Conservation (phyloP, 495 filamentous ascomycete genomes). For the Pyrenula aspistea region DNA sequence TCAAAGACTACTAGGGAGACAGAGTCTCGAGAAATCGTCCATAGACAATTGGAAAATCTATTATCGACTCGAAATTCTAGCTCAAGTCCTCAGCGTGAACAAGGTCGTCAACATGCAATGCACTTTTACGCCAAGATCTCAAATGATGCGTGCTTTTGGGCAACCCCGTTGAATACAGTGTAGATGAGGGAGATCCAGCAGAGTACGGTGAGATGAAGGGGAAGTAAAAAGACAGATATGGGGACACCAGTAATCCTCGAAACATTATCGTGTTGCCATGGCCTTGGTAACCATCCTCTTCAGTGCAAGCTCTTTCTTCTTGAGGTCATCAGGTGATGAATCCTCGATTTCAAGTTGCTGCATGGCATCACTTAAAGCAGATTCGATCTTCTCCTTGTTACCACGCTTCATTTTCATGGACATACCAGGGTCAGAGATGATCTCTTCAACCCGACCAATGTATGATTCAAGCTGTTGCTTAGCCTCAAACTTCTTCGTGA, state of each 20-base stretch:
- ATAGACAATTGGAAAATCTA: too few relatives aligned
- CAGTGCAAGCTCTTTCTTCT: constrained; percentile 99
- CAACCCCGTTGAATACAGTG: neutral
- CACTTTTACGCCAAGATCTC: neutral
- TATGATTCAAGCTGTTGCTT: constrained; percentile 98
- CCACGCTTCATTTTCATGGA: constrained; percentile 96
- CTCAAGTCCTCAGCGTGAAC: neutral
- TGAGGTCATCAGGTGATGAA: constrained; percentile 82
- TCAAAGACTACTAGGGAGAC: too few relatives aligned
- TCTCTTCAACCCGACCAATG: constrained; percentile 98
- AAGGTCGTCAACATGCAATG: neutral
- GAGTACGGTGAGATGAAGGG: too few relatives aligned
- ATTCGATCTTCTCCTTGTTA: constrained; percentile 99
- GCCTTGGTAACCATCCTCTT: constrained; percentile 98
- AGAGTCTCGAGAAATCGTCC: too few relatives aligned
- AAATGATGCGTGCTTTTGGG: neutral
- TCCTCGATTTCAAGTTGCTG: constrained; percentile 80
- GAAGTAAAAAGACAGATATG: neutral
- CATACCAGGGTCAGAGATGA: constrained; percentile 90
- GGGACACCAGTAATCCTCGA: neutral
- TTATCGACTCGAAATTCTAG: neutral
- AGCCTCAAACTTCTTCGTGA: constrained; percentile 98
- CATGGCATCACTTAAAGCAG: constrained; percentile 78
- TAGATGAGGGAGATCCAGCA: neutral
- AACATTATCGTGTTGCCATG: constrained; percentile 68